Evolutionary conservation across 2,329 filamentous ascomycete genomes (phyloP).

Genomic region (Aspergillus fischeri): DNA sequence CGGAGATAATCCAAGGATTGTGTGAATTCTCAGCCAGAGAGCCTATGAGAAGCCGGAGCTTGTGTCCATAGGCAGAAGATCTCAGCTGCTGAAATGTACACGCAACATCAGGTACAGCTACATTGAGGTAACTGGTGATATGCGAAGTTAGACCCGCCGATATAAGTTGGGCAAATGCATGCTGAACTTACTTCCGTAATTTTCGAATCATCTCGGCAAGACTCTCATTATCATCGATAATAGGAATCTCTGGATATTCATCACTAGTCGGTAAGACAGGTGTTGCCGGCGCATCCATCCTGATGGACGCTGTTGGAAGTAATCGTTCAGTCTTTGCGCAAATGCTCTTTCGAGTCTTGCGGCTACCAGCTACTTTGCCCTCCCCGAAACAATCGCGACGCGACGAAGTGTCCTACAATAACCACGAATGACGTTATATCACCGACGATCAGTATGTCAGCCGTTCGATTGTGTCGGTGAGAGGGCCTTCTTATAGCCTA

Average conservation of each 20-base stretch:
- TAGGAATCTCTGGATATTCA: conserved; percentile 35
- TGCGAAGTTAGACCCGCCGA: conserved; percentile 6
- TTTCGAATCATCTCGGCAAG: conserved; percentile 39
- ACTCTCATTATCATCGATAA: conserved; percentile 38
- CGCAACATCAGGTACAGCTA: conserved; percentile 37
- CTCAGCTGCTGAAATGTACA: conserved; percentile 45
- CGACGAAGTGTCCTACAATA: not conserved
- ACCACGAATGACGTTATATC: not conserved
- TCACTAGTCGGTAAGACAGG: conserved; percentile 15
- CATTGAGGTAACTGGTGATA: conserved; percentile 33
- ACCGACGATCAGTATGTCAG: not conserved
- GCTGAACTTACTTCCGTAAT: conserved; percentile 30
- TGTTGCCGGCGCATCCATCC: conserved; percentile 12
- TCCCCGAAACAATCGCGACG: not conserved
- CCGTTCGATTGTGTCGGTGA: not conserved
- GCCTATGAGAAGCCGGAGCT: conserved; percentile 35
- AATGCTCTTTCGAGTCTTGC: not conserved
- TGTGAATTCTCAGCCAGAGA: conserved; percentile 40
- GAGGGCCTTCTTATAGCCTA: not conserved
- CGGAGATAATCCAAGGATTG: conserved; percentile 41
- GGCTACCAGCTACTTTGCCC: not conserved
- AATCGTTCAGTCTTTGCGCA: not conserved
- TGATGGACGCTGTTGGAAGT: conserved; percentile 3
- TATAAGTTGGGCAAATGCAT: not conserved
- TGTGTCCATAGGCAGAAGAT: conserved; percentile 34